Percentiles rank a stretch among this genome's conserved stretches.
Evolutionary conservation across 2,329 filamentous ascomycete species (phyloP).

Genomic region (Tolypocladium inflatum): DNA sequence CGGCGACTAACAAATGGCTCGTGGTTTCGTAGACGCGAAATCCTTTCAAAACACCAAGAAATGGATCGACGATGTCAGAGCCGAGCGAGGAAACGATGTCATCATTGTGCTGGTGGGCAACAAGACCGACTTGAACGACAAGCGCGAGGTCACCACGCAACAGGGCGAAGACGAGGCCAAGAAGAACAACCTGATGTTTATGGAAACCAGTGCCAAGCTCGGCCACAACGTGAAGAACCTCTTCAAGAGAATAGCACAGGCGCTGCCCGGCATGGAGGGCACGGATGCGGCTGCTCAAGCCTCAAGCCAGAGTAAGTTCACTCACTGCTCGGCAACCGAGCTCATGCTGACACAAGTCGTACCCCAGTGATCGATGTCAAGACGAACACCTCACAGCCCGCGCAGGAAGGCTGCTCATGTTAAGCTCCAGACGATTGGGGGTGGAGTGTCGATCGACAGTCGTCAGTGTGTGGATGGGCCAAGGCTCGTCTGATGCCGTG

Average conservation of each 20-base stretch:
- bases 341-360: neutral
- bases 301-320: conserved; percentile 63
- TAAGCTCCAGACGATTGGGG: conserved; percentile 10
- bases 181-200: conserved; percentile 97
- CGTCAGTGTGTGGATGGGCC: neutral
- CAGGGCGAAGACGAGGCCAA: conserved; percentile 98
- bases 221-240: conserved; percentile 97
- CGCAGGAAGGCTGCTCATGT: conserved; percentile 60
- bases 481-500: neutral
- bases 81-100: conserved; percentile 94
- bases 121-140: conserved; percentile 98
- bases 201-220: conserved; percentile 96
- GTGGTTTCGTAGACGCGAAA: conserved; percentile 58
- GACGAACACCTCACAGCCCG: conserved; percentile 60
- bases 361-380: conserved; percentile 82
- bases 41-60: conserved; percentile 98
- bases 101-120: conserved; percentile 98
- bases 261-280: conserved; percentile 94
- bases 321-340: neutral
- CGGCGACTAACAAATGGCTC: neutral
- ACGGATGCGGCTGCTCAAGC: conserved; percentile 68
- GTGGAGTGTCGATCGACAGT: neutral
- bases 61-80: conserved; percentile 98
- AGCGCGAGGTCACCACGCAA: conserved; percentile 90
- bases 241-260: conserved; percentile 97